Conservation (phyloP, 257 asterid genomes). For the Solanum virginianum region DNA sequence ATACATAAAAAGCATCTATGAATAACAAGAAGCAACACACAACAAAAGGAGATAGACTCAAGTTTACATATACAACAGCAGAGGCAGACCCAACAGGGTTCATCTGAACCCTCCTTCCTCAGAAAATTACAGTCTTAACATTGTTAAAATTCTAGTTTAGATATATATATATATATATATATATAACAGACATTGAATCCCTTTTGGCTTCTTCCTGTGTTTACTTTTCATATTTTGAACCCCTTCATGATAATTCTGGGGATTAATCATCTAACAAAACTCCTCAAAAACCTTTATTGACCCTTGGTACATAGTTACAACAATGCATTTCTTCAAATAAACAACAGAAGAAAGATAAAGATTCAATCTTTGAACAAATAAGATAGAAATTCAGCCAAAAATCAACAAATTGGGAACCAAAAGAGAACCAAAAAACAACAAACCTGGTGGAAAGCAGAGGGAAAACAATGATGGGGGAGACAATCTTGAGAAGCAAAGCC, state of each 20-base stretch:
- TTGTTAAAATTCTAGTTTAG: neutral
- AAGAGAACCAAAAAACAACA: neutral
- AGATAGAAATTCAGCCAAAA: neutral
- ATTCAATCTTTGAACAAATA: neutral
- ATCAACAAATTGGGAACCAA: neutral
- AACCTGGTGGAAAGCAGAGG: slow-evolving; percentile 77
- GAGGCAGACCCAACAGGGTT: neutral
- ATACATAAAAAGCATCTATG: neutral
- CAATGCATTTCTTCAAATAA: neutral
- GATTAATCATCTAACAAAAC: neutral
- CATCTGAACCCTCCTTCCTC: neutral
- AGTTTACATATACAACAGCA: neutral
- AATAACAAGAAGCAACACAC: neutral
- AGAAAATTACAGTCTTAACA: neutral
- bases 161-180: no score
- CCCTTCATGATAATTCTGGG: neutral
- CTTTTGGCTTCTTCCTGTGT: neutral
- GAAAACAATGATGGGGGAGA: slow-evolving; percentile 71
- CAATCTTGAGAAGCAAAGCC: slow-evolving; percentile 64
- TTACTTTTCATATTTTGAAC: neutral
- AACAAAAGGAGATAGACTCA: neutral
- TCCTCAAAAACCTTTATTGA: neutral
- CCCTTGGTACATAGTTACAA: neutral
- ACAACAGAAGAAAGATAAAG: neutral
- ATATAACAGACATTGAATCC: neutral